Base-by-base conservation (phyloP, 2,329 filamentous ascomycete genomes). In the Monilinia polystroma region DNA sequence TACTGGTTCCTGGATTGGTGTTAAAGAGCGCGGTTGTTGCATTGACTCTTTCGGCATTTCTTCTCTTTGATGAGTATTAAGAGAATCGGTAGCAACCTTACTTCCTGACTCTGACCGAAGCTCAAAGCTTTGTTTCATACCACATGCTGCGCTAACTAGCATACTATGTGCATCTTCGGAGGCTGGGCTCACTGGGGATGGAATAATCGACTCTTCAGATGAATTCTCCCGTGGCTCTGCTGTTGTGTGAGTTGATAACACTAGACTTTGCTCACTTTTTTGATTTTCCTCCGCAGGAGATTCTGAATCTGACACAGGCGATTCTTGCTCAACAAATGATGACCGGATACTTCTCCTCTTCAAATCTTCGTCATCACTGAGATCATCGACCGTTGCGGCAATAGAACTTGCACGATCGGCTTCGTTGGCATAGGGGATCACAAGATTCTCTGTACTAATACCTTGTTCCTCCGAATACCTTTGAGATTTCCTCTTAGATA, bases 301-400 rank as follows among this genome's bases (percentile, higher is more conserved):
- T 29, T 41, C 35, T 23, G 29, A 52, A 35, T 45, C 53, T 1
- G 52, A 26, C 14, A 52, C 52, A 52, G 63, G 56, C 0, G 64
- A 68, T 60, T 71, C 68, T 41, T 68, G 70, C 41, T 35, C 68
- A 47, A 69, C 53, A 11, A 72, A 59, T 26, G 73, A 72, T 32
- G 72, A 75, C 55, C 72, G 68, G n/a, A 70, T 53, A 66, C 74
- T 75, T 63, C 68, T 70, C 66, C 72, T 70, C 53, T 75, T 74
- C 68, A 73, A 69, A 56, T 75, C 74, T 59, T 77, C 77, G 18
- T 75, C 76, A 32, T 79, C 79, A 3, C 76, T 82, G 69, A 84
- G 78, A 10, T 81, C 80, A 68, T 88, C 87, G 67, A 87, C 73
- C 0, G 85, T 88, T 8, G 85, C 87, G 38, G 81, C 83, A 41